Base-by-base conservation (phyloP, 1,284 basidiomycete species). In the Abortiporus biennis region DNA sequence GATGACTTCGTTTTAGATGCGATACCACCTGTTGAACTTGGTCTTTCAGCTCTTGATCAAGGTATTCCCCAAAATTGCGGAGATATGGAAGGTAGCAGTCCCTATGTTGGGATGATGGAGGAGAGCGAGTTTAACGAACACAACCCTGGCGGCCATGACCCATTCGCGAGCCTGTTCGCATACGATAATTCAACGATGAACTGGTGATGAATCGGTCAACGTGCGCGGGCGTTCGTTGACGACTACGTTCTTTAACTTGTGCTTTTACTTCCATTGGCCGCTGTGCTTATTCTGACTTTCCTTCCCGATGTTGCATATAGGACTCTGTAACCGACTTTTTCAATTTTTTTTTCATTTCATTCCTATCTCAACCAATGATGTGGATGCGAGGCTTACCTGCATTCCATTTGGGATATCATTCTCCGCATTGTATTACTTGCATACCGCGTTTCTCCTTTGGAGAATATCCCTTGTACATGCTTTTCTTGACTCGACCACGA, bases 21-120 rank as follows among this genome's bases (percentile, higher is more conserved):
- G 22, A 73, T 72, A 47, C 70, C 69, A 31, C 69, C 71, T 0
- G 64, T 74, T 55, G 66, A 72, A 45, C 55, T 72, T 36, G 69
- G 69, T 19, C 49, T 69, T 38, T 48, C 49, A 33, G 45, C 40
- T 43, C 43, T 48, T 38, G 39, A 48, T 40, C 47, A 47, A 32
- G 42, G 27, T 45, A n/a, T n/a, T n/a, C n/a, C n/a, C n/a, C n/a
- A n/a, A n/a, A n/a, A n/a, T n/a, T n/a, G n/a, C n/a, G n/a, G n/a
- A n/a, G 52, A 50, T 38, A 44, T 45, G 41, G 51, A 53, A 29
- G n/a, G n/a, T 21, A 38, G 42, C 37, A 47, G 43, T 33, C 46
- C 43, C 36, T 52, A 46, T 43, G 36, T 32, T 20, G 42, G 44
- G 12, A 36, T 51, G 46, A 34, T 48, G 23, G 51, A 52, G 42